Percentiles rank a stretch among this genome's conserved stretches.
Evolutionary conservation across 2,329 filamentous ascomycete genomes (phyloP).

Genomic region (Thielaviopsis euricoi): DNA sequence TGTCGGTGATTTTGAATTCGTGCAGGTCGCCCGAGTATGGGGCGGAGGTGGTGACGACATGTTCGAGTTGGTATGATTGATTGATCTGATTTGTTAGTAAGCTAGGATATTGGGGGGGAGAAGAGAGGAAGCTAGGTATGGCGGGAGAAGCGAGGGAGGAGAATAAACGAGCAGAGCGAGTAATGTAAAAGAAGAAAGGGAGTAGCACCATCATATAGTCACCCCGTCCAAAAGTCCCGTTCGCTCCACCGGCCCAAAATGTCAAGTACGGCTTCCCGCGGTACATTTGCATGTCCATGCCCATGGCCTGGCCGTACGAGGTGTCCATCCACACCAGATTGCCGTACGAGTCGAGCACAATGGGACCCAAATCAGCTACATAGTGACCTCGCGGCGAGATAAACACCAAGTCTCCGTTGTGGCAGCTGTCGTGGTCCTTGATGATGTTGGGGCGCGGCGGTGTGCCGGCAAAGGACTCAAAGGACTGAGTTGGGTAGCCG

Average conservation of each 20-base stretch:
- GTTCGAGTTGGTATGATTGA: constrained; percentile 18
- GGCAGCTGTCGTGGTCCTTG: constrained; percentile 19
- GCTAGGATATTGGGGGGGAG: not conserved
- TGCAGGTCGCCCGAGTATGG: constrained; percentile 18
- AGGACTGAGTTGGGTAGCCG: constrained; percentile 5
- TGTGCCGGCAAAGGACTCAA: constrained; percentile 3
- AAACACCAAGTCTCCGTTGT: constrained; percentile 21
- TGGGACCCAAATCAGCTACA: constrained; percentile 22
- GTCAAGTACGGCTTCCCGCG: constrained; percentile 12
- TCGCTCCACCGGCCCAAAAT: constrained; percentile 24
- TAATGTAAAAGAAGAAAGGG: not conserved
- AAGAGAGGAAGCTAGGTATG: no score
- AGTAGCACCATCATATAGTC: constrained; percentile 27
- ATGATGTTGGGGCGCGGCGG: constrained; percentile 20
- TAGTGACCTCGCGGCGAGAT: constrained; percentile 23
- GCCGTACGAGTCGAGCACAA: constrained; percentile 27
- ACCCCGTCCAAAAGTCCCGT: constrained; percentile 29
- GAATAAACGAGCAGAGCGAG: no score
- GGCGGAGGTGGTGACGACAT: constrained; percentile 15
- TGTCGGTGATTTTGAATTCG: constrained; percentile 24
- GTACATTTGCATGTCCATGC: constrained; percentile 15
- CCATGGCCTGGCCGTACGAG: constrained; percentile 16
- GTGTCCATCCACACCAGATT: constrained; percentile 29
- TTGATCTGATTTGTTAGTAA: constrained; percentile 15
- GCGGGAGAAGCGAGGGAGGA: no score